Base-by-base conservation (phyloP, 345 rosid genomes). In the Brassica incana region DNA sequence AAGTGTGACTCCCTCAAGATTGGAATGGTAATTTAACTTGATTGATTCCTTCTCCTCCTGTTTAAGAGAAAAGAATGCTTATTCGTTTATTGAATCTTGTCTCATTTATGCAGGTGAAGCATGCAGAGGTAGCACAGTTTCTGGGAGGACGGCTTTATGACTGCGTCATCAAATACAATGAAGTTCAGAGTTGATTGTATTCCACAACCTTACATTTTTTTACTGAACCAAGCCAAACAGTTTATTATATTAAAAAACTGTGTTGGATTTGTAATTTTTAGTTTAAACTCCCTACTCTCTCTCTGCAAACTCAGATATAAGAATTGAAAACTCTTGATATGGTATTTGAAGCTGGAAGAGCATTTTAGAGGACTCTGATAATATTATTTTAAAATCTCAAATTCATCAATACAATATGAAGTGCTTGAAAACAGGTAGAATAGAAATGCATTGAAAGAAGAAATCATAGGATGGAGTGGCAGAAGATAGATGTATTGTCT, bases 81-180 rank as follows among this genome's bases (percentile, higher is more conserved):
- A 6, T 43, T 9, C 2, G 5, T 9, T 63, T 63, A 0, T 27
- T 62, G 35, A 75, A n/a, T 56, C 45, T n/a, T 60, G 12, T 10
- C 48, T 76, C 16, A 43, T 65, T 30, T 48, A 77, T 64, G 77
- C 86, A 96, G 99, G 99, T 96, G 70, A 96, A 96, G 83, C 99
- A 96, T 85, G 87, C 85, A 6, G 99, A 96, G 83, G 99, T 96
- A 77, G 98, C 98, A 7, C 92, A 96, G 87, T 96, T 96, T 84
- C 97, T 96, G 0, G 99, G 98, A 73, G 99, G 99, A 38, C 83
- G 97, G 82, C 97, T 96, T 36, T 96, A 96, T 6, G 99, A 96
- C 80, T 96, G 99, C 10, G 98, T 96, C 78, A 87, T 96, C 88
- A 96, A 90, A 84, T 93, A 88, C 91, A 96, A 83, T 65, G 94